Evolutionary conservation across 495 filamentous ascomycete genomes (phyloP).

Genomic region (Bacidia rubella): DNA sequence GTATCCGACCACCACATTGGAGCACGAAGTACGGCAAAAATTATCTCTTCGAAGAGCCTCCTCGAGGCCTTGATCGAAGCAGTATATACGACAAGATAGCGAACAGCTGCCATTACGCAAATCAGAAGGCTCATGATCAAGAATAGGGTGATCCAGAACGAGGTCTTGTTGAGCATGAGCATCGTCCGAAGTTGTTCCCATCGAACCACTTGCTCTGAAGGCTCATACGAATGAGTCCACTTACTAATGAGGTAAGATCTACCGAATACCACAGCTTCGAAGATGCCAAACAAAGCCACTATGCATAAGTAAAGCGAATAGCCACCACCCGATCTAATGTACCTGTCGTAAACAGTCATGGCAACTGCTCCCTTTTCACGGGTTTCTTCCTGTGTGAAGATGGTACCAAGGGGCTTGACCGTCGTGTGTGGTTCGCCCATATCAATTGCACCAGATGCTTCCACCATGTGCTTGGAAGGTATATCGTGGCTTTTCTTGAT

Average conservation of each 20-base stretch:
- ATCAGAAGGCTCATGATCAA: slow-evolving; percentile 42
- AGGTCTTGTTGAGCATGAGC: background rate
- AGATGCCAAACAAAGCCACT: slow-evolving; percentile 35
- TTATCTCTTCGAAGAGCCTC: slow-evolving; percentile 48
- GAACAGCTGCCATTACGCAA: slow-evolving; percentile 41
- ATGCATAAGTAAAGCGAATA: slow-evolving; percentile 45
- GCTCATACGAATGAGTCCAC: no score
- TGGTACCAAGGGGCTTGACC: no score
- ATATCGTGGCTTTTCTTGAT: no score
- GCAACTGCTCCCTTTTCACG: slow-evolving; percentile 53
- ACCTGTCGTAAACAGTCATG: slow-evolving; percentile 46
- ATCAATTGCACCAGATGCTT: no score
- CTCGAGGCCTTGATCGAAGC: slow-evolving; percentile 51
- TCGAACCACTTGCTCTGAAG: no score
- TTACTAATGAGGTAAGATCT: slow-evolving; percentile 56
- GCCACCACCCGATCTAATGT: slow-evolving; percentile 53
- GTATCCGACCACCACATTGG: slow-evolving; percentile 72
- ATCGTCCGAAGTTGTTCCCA: no score
- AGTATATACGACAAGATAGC: slow-evolving; percentile 43
- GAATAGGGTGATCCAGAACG: slow-evolving; percentile 60
- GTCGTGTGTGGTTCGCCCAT: no score
- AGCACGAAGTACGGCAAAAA: slow-evolving; percentile 50
- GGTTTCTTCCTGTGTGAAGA: slow-evolving; percentile 62
- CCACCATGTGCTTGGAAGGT: no score
- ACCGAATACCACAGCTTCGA: slow-evolving; percentile 37